Conservation (phyloP, 495 filamentous ascomycete genomes). For the Cercophora scortea region DNA sequence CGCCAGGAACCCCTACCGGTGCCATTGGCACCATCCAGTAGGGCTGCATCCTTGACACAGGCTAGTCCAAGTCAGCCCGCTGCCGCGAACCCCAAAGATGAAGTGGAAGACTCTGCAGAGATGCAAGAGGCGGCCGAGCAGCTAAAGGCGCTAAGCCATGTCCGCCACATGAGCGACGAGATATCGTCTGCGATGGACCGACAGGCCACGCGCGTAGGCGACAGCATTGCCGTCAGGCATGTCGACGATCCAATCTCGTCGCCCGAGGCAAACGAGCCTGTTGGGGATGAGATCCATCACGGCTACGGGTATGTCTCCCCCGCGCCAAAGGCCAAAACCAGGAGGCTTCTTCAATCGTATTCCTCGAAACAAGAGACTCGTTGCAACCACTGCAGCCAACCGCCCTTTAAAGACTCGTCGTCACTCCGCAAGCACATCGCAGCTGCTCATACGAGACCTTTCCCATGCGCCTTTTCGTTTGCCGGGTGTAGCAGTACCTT, state of each 20-base stretch:
- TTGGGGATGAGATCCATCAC: constrained; percentile 26
- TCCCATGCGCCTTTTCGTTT: constrained; percentile 74
- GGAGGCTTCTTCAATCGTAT: constrained; percentile 43
- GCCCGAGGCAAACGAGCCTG: constrained; percentile 30
- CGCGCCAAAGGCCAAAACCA: constrained; percentile 32
- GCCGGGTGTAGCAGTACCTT: constrained; percentile 85
- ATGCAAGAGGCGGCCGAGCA: constrained; percentile 54
- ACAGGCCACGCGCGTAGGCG: constrained; percentile 19
- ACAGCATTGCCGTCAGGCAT: constrained; percentile 26
- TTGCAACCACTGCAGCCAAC: constrained; percentile 46
- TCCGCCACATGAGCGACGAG: constrained; percentile 41
- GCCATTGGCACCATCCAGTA: not conserved
- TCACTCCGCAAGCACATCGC: constrained; percentile 53
- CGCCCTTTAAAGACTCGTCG: constrained; percentile 51
- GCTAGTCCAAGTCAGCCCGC: constrained; percentile 6
- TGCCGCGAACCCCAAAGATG: constrained; percentile 30
- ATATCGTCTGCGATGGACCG: constrained; percentile 15
- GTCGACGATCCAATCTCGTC: constrained; percentile 35
- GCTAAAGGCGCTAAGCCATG: constrained; percentile 50
- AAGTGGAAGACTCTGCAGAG: constrained; percentile 49
- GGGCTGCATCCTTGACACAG: constrained; percentile 4
- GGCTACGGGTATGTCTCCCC: constrained; percentile 34
- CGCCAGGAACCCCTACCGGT: constrained; percentile 6
- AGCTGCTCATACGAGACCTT: constrained; percentile 59
- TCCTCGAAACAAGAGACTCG: constrained; percentile 46